Percentiles rank a stretch among this genome's conserved stretches.
These are phyloP conservation scores for Scedosporium boydii DNA, from an alignment of 2,329 filamentous ascomycete genomes.

Conservation along the genomic window DNA sequence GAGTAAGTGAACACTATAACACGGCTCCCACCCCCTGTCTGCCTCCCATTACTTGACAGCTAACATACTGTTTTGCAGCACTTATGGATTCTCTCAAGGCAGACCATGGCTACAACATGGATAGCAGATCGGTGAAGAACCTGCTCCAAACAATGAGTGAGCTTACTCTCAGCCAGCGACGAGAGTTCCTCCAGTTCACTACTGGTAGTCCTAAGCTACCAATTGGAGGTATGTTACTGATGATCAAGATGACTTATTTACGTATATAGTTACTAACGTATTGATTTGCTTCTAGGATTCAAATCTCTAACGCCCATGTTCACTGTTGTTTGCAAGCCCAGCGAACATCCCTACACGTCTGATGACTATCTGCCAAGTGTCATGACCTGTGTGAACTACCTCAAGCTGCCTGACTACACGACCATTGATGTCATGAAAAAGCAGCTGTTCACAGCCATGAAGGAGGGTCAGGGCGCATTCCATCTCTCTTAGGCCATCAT, in stretches of 20 bases:
- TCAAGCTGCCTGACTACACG: conserved; percentile 94
- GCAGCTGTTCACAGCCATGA: conserved; percentile 76
- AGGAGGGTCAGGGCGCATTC: conserved; percentile 95
- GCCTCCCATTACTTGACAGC: conserved; percentile 4
- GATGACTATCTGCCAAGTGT: conserved; percentile 99
- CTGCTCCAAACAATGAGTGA: conserved; percentile 92
- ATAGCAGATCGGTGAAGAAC: conserved; percentile 91
- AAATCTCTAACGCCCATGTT: conserved; percentile 97
- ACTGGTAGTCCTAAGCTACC: conserved; percentile 96
- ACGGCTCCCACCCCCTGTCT: not conserved
- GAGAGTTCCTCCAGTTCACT: conserved; percentile 95
- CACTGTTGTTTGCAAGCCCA: conserved; percentile 98
- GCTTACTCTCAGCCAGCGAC: conserved; percentile 61
- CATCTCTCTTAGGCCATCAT: conserved; percentile 63
- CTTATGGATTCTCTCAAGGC: conserved; percentile 98
- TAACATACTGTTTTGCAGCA: conserved; percentile 39
- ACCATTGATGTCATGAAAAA: conserved; percentile 65
- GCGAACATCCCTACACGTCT: conserved; percentile 82
- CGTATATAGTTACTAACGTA: not conserved
- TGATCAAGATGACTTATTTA: not conserved
- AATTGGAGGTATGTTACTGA: conserved; percentile 69
- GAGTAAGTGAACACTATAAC: conserved; percentile 51
- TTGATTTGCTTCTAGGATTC: conserved; percentile 55
- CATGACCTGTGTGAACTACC: conserved; percentile 99
- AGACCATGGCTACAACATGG: conserved; percentile 97